A percentile compares a stretch with the other conserved stretches of the same genome.
Conservation (phyloP, 495 filamentous ascomycete species). For the Penicillium coprophilum region DNA sequence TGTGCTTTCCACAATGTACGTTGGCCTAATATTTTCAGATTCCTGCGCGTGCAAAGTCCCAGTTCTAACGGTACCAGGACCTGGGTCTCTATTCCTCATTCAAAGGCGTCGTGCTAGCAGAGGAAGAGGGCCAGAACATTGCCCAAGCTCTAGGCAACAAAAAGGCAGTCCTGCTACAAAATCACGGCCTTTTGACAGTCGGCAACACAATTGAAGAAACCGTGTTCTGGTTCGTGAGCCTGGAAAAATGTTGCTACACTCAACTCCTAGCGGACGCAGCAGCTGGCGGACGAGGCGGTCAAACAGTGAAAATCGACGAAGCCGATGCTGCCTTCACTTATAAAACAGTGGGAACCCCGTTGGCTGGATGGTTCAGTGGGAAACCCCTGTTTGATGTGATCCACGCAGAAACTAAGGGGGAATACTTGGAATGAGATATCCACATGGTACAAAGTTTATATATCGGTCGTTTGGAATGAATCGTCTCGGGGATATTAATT, state of each 20-base stretch:
- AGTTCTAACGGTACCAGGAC: conserved; percentile 46
- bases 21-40: neutral
- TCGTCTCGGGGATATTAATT: neutral
- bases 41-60: neutral
- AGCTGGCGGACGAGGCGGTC: conserved; percentile 60
- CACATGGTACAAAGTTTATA: neutral
- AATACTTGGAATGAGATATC: conserved; percentile 49
- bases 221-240: conserved; percentile 72
- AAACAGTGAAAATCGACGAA: conserved; percentile 65
- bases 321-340: conserved; percentile 68
- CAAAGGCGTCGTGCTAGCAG: conserved; percentile 70
- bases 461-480: neutral
- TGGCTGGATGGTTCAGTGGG: conserved; percentile 69
- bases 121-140: conserved; percentile 68
- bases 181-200: conserved; percentile 64
- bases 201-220: conserved; percentile 58
- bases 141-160: conserved; percentile 61
- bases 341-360: conserved; percentile 60
- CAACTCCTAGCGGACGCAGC: conserved; percentile 77
- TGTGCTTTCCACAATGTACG: conserved; percentile 63
- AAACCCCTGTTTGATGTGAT: conserved; percentile 75
- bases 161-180: conserved; percentile 71
- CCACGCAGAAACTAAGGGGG: conserved; percentile 60
- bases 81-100: conserved; percentile 64
- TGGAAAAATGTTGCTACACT: conserved; percentile 75